Base-by-base conservation (phyloP, 2,329 filamentous ascomycete species). In the Penicillium carneum region DNA sequence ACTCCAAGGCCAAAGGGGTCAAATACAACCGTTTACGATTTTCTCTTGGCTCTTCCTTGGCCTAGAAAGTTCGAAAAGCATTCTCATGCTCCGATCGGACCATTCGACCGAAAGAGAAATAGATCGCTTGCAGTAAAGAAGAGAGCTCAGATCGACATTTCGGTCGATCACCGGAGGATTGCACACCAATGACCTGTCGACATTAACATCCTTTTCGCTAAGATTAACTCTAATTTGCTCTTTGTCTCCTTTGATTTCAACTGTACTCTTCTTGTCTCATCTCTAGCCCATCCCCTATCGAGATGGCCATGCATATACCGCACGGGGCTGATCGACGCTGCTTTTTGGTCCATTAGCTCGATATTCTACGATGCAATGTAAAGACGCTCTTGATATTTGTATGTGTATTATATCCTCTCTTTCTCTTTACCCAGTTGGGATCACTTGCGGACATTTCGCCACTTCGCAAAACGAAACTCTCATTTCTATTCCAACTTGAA, bases 101-200 rank as follows among this genome's bases (percentile, higher is more conserved):
- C 31, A 61, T 52, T 42, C 20, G 55, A 66, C 60, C 5, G 33
- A 59, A 46, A 7, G 10, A 45, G 56, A 16, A 49, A 57, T 34
- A n/a, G 31, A 54, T 54, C n/a, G 38, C 29, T 34, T 18, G 62
- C 62, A 63, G 60, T 39, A 38, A 50, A 43, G 14, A 45, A 45
- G 31, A 49, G 41, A 51, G 54, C 53, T 65, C 67, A 65, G 68
- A 69, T 69, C 65, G 64, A 71, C 72, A 72, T 69, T 74, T 73
- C 70, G 69, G 71, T 68, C 69, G 72, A 75, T 74, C 73, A 69
- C 66, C 64, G 71, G 72, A 68, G 59, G 55, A 67, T 75, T 72
- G 63, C 57, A 57, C 67, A 54, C 73, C 72, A 75, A 75, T 75
- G 56, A 51, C 60, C 66, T 48, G 61, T 50, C 55, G 64, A 67